Percentiles rank a stretch among this genome's conserved stretches.
Evolutionary conservation across 1,284 basidiomycete species (phyloP).

Genomic region (Melampsora abietis-canadensis): DNA sequence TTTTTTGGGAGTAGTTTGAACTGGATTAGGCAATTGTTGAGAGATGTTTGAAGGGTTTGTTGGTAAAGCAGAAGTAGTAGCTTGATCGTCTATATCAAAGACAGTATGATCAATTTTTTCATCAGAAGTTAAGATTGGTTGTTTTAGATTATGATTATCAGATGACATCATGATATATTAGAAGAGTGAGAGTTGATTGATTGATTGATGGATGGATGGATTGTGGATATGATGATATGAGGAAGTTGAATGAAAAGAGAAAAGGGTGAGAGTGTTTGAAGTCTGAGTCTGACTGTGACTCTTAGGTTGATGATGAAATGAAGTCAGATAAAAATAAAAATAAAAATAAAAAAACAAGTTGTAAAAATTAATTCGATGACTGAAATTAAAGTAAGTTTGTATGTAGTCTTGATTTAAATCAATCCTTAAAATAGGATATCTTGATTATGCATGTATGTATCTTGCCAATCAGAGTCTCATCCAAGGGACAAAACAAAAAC

Average conservation of each 20-base stretch:
- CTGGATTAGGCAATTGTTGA: neutral
- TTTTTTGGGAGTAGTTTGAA: conserved; percentile 12
- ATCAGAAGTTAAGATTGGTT: neutral
- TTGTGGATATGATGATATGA: neutral
- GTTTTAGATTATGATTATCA: neutral
- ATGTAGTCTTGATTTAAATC: no score
- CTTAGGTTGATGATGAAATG: no score
- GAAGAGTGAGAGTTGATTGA: neutral
- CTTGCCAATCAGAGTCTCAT: no score
- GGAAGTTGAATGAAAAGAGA: neutral
- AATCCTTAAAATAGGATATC: no score
- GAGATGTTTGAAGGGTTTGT: neutral
- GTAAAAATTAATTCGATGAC: no score
- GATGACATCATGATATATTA: neutral
- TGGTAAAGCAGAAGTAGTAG: neutral
- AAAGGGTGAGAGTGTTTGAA: neutral
- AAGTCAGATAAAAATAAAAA: no score
- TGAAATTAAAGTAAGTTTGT: no score
- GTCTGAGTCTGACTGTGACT: no score
- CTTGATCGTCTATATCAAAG: conserved; percentile 23
- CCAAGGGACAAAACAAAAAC: no score
- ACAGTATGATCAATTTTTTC: conserved; percentile 19
- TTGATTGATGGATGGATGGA: neutral
- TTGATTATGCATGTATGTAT: no score
- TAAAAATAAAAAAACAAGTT: no score